A percentile compares a stretch with the other conserved stretches of the same genome.
Evolutionary conservation across 345 rosid species (phyloP).

Genomic region (Gynandropsis gynandra): DNA sequence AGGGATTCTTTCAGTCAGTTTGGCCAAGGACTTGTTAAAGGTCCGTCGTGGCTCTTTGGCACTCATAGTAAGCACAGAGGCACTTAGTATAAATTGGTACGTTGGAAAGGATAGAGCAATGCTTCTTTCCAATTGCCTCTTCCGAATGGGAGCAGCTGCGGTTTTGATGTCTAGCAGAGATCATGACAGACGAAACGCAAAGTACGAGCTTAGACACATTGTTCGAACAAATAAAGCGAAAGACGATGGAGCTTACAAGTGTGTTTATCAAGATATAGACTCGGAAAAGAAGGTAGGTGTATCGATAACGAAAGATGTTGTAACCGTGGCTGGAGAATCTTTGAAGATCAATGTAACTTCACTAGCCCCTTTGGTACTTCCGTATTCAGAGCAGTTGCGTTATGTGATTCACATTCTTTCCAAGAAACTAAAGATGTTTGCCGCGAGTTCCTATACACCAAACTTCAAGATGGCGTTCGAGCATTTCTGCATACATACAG

Average conservation of each 20-base stretch:
- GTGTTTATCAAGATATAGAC: conserved; percentile 51
- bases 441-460: conserved; percentile 30
- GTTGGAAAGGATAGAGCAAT: conserved; percentile 48
- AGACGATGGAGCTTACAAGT: conserved; percentile 42
- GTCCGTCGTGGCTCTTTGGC: conserved; percentile 46
- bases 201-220: conserved; percentile 37
- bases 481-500: conserved; percentile 61
- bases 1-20: conserved; percentile 40
- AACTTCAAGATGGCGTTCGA: conserved; percentile 55
- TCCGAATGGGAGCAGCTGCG: conserved; percentile 66
- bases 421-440: conserved; percentile 26
- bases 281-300: conserved; percentile 38
- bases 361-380: conserved; percentile 42
- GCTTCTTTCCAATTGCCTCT: conserved; percentile 57
- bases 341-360: conserved; percentile 42
- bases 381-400: conserved; percentile 38
- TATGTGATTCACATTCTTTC: conserved; percentile 29
- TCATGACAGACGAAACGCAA: conserved; percentile 33
- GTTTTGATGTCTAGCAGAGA: conserved; percentile 44
- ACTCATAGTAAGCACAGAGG: conserved; percentile 45
- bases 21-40: conserved; percentile 51
- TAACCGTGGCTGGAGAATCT: conserved; percentile 43
- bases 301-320: conserved; percentile 41
- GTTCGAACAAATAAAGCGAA: conserved; percentile 40
- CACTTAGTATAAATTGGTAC: conserved; percentile 40